Percentiles rank a stretch among this genome's conserved stretches.
phyloP scores from a whole-genome alignment of 352 stramenopile species.

The Globisporangium polare region DNA sequence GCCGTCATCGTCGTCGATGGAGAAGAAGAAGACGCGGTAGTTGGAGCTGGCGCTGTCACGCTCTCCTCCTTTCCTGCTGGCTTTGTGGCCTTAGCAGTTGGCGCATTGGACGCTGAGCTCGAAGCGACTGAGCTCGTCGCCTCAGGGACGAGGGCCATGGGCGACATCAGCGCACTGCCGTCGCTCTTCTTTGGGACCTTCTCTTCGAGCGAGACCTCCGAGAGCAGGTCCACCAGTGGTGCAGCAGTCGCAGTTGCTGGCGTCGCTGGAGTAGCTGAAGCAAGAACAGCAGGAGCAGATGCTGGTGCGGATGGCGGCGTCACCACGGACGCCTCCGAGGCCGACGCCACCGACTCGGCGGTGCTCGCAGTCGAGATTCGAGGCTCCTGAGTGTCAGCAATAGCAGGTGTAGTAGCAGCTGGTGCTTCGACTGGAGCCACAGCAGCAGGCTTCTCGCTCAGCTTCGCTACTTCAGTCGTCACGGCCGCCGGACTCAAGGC shows the following conservation, averaged over 20 bases:
- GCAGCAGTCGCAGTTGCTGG: neutral
- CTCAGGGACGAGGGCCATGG: neutral
- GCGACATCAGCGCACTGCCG: neutral
- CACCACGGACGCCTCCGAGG: neutral
- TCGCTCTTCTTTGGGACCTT: neutral
- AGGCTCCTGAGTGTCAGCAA: neutral
- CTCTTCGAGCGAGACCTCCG: slow-evolving; percentile 11
- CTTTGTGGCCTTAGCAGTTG: neutral
- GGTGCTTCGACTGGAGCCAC: neutral
- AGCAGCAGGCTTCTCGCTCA: neutral
- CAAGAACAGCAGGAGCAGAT: neutral
- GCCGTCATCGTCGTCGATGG: neutral
- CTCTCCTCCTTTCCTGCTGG: neutral
- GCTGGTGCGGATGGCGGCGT: neutral
- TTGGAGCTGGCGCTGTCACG: neutral
- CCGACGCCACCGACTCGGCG: neutral
- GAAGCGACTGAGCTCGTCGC: neutral
- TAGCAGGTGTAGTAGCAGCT: neutral
- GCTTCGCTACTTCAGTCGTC: neutral
- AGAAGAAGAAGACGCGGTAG: neutral
- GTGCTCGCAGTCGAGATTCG: slow-evolving; percentile 3
- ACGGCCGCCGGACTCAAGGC: neutral
- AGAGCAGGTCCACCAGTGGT: slow-evolving; percentile 5
- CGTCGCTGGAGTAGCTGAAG: neutral
- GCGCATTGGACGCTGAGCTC: neutral